Base-by-base conservation (phyloP, 2,329 filamentous ascomycete species). In the Cryphonectria radicalis region DNA sequence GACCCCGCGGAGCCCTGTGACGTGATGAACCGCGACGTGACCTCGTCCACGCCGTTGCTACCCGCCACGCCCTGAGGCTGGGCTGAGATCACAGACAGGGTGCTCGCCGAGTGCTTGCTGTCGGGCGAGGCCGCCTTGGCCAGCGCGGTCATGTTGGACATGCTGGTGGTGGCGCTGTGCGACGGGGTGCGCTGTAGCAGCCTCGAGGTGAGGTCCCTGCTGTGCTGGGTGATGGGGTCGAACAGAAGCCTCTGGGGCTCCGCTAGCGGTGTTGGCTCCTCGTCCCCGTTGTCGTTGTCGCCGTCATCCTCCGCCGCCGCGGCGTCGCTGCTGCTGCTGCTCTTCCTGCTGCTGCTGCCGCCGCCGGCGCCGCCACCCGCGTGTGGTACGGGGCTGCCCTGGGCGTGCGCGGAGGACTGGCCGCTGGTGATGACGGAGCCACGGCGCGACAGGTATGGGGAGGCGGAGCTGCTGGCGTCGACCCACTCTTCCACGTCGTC, bases 161-260 rank as follows among this genome's bases (percentile, higher is more conserved):
- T 91, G 77, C 90, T 86, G 55, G 89, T 90, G 50, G 90, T 88
- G 4, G 88, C 86, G 73, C 87, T 85, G 73, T 89, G 85, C 8
- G 89, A 90, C 0, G 89, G 86, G 13, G 85, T 89, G 74, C 91
- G 87, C 77, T 91, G 88, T 1, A 94, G 84, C 53, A 93, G 80
- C 71, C 90, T 86, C 42, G 90, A 90, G 8, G 91, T 93, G 67
- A 93, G 86, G 73, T 91, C 88, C 75, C 90, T 88, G 72, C 89
- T 90, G 76, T 91, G 90, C 50, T 85, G 83, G 19, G 80, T 77
- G 42, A 81, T 83, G 71, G 84, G 80, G 70, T 81, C 82, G 55
- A 83, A 67, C 75, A 76, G 73, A 46, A 67, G 63, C 63, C 53
- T 71, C 57, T 73, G 70, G 42, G 72, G 69, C 28, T 71, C 76